Percentiles rank a stretch among this genome's conserved stretches.
Conservation (phyloP, 2,329 filamentous ascomycete genomes). For the Waltergamsia citrina region DNA sequence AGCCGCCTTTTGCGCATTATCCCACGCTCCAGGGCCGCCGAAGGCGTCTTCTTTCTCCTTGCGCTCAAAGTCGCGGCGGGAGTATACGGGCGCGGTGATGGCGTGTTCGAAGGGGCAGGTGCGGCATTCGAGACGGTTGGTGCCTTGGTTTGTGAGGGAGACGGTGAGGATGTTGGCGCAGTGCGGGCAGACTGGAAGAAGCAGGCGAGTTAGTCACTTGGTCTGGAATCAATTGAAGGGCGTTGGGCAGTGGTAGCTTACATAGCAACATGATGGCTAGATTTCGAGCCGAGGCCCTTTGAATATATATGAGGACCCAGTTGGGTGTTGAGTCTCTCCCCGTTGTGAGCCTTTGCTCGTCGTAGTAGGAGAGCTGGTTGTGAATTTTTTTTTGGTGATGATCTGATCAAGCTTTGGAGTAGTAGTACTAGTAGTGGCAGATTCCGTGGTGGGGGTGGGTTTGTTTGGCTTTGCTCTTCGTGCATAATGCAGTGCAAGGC, state of each 20-base stretch:
- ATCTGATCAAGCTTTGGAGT: too few species aligned
- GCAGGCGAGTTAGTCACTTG: conserved; percentile 7
- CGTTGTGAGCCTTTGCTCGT: too few species aligned
- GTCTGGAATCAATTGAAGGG: conserved; percentile 1
- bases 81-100: conserved; percentile 69
- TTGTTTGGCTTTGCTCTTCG: too few species aligned
- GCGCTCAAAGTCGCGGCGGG: conserved; percentile 74
- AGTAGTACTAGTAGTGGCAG: too few species aligned
- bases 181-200: conserved; percentile 60
- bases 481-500: too few species aligned
- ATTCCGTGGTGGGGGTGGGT: too few species aligned
- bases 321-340: too few species aligned
- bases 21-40: conserved; percentile 80
- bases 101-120: conserved; percentile 90
- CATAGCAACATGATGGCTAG: conserved; percentile 56
- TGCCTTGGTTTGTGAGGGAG: conserved; percentile 43
- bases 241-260: conserved; percentile 23
- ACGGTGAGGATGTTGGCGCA: conserved; percentile 81
- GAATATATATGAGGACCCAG: too few species aligned
- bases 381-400: too few species aligned
- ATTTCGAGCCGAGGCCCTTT: conserved; percentile 7
- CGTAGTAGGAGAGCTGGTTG: too few species aligned
- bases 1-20: conserved; percentile 77
- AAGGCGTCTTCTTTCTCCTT: conserved; percentile 87
- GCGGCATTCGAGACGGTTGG: conserved; percentile 87